phyloP scores from a whole-genome alignment of 495 filamentous ascomycete genomes.

The Penicillium canescens region DNA sequence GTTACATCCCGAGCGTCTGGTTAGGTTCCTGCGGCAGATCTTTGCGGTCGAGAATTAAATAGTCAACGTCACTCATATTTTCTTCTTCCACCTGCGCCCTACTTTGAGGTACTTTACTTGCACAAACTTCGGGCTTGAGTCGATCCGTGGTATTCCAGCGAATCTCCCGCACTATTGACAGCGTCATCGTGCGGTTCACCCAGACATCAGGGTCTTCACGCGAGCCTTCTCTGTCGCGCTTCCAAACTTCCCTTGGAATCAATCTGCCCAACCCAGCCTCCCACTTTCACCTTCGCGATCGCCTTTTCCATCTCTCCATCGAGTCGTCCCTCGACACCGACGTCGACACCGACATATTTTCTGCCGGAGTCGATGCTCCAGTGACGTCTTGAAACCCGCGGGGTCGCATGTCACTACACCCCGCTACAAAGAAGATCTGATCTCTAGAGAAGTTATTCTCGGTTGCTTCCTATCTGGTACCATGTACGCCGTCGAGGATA shows the following conservation, averaged over 20 bases:
- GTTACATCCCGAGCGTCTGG: slow-evolving; percentile 10
- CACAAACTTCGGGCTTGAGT: slow-evolving; percentile 25
- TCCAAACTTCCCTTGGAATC: background rate
- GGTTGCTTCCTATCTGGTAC: slow-evolving; percentile 29
- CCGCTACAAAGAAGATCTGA: slow-evolving; percentile 12
- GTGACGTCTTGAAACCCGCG: slow-evolving; percentile 33
- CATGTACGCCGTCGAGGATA: slow-evolving; percentile 50
- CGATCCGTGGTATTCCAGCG: slow-evolving; percentile 39
- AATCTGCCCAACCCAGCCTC: background rate
- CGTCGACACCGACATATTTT: too few species aligned
- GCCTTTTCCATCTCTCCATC: background rate
- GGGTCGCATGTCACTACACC: slow-evolving; percentile 28
- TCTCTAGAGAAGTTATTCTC: slow-evolving; percentile 16
- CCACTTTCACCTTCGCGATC: slow-evolving; percentile 6
- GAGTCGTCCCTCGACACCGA: too few species aligned
- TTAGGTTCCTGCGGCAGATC: slow-evolving; percentile 26
- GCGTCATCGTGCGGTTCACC: slow-evolving; percentile 34
- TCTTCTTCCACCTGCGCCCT: slow-evolving; percentile 2
- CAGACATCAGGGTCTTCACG: slow-evolving; percentile 16
- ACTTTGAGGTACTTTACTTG: background rate
- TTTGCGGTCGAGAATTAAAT: slow-evolving; percentile 18
- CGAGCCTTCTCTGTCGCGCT: background rate
- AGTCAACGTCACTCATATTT: background rate
- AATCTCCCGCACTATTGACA: slow-evolving; percentile 44
- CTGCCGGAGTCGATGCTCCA: slow-evolving; percentile 31